phyloP scores from a whole-genome alignment of 768 basidiomycete genomes.

The Tricholoma saponaceum region DNA sequence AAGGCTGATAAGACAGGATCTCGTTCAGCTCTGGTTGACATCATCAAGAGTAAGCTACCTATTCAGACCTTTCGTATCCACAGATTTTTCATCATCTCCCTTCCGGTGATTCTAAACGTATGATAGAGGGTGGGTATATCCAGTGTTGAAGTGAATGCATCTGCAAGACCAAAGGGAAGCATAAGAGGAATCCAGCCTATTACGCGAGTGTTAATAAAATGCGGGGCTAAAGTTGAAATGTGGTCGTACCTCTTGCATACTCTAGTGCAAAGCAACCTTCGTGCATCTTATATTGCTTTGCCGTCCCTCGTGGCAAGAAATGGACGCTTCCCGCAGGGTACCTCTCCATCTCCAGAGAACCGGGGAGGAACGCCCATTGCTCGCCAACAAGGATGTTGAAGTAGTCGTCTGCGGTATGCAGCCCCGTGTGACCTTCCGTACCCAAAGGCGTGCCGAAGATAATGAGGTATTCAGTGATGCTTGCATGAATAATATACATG shows the following conservation, averaged over 20 bases:
- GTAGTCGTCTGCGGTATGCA: slow-evolving; percentile 97
- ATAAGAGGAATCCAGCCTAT: slow-evolving; percentile 98
- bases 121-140: slow-evolving; percentile 80
- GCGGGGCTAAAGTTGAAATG: not conserved
- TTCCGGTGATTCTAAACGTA: slow-evolving; percentile 70
- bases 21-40: too few relatives aligned
- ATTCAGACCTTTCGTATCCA: slow-evolving; percentile 80
- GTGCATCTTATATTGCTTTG: slow-evolving; percentile 98
- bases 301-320: slow-evolving; percentile 73
- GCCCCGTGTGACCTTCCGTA: slow-evolving; percentile 92
- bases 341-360: slow-evolving; percentile 77
- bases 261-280: slow-evolving; percentile 95
- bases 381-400: slow-evolving; percentile 94
- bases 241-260: slow-evolving; percentile 76
- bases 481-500: slow-evolving; percentile 97
- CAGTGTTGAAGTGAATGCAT: slow-evolving; percentile 82
- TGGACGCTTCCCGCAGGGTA: slow-evolving; percentile 86
- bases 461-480: slow-evolving; percentile 94
- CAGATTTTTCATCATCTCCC: slow-evolving; percentile 82
- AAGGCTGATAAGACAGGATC: too few relatives aligned
- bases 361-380: slow-evolving; percentile 90
- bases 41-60: not conserved
- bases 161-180: slow-evolving; percentile 92
- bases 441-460: slow-evolving; percentile 96
- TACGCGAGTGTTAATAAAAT: not conserved